Base-by-base conservation (phyloP, 495 filamentous ascomycete species). In the Amphirosellinia nigrospora region DNA sequence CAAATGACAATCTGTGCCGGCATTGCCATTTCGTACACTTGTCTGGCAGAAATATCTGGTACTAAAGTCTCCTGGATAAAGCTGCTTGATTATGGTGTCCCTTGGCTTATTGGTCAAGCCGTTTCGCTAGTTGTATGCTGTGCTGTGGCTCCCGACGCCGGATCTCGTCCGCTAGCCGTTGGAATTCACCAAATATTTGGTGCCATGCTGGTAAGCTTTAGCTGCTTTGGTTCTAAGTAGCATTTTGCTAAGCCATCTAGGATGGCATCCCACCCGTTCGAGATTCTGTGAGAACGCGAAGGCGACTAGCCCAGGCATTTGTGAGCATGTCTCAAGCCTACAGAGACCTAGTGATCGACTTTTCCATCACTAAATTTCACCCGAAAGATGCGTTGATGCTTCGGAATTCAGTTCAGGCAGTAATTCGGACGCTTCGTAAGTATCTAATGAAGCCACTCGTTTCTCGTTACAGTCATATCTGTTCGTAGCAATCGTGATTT, bases 81-180 rank as follows among this genome's bases (percentile, higher is more conserved):
- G 67, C 70, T 89, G 9, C 82, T 84, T 67, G 76, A 81, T 61
- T 89, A 87, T 75, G 87, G 82, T 2, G 77, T 88, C 46, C 87
- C 87, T n/a, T 89, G 86, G 86, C 71, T 84, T 16, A 70, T 87
- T 28, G 87, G 87, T 6, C 84, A 89, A 70, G 83, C 77, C 6
- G 77, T 89, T 53, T 81, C 80, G 69, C 74, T 88, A 23, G 53
- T 83, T 21, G 73, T 88, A 43, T 83, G 84, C 71, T 71, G 77
- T 21, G 56, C 75, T 16, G 72, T 89, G 26, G 80, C 82, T 65
- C 87, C 87, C 13, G 87, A 86, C 74, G 82, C 85, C 61, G 87
- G 87, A 21, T 81, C 86, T 30, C 82, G 85, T 59, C 77, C 82
- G 55, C 70, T 89, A 32, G 84, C 85, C 50, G 73, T 79, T 55